Evolutionary conservation across 2,329 filamentous ascomycete genomes (phyloP), one percentile per base, ranked within the genome.

Genomic region (Zasmidium citrigriseum): DNA sequence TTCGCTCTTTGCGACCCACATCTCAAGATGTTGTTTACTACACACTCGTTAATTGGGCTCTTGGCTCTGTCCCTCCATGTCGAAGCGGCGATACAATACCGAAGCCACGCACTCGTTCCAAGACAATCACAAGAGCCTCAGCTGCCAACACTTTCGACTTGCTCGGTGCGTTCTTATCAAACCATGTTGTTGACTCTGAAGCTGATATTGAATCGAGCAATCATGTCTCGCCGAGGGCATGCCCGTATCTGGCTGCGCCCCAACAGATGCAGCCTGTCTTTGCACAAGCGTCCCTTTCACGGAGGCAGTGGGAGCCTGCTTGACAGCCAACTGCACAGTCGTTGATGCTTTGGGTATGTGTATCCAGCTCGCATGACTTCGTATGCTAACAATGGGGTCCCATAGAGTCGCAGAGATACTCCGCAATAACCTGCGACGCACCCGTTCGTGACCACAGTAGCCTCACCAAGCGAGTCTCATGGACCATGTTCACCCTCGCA

Each of bases 401-500:
- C 34, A 41, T n/a, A n/a, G 54, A 59, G 27, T 22, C 58, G n/a
- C 47, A 46, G 47, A 46, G 52, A 46, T 61, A 55, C 52, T 58
- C 59, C 10, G 53, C 58, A 24, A 59, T 64, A 24, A 57, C 54
- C 23, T 64, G 61, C 57, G 46, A 57, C 16, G 56, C 54, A 16
- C 58, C 61, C 2, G 52, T 59, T 16, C 61, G 59, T 14, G 38
- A 64, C 44, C 41, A 64, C 24, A 50, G 53, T 3, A 44, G 44
- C 1, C 47, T 61, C 12, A 64, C 59, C 11, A 49, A 51, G 25
- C 20, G 38, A 1, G 22, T 60, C 2, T 48, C 49, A 24, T 64
- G 62, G 62, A 34, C 54, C 18, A 61, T 63, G 54, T 64, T 63
- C 45, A 46, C 41, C 9, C 23, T 63, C 12, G 62, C 62, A 1